Evolutionary conservation across 805 yeast species (phyloP).

Genomic region (Teunomyces tritomae): DNA sequence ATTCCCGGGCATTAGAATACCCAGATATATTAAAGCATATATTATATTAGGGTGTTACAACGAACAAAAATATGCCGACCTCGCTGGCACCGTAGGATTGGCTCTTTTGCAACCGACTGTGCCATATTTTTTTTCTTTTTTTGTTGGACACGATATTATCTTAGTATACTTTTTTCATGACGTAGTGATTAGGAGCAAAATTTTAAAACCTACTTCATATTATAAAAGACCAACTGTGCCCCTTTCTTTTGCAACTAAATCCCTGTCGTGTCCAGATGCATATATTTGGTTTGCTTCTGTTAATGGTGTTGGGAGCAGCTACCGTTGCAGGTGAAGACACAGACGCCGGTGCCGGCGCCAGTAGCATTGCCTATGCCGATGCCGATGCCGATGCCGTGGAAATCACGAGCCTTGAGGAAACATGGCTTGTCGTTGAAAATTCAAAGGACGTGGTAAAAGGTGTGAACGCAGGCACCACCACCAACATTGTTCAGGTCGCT

Average conservation of each 20-base stretch:
- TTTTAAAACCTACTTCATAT: not conserved
- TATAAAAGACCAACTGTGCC: too few species aligned
- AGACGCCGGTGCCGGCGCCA: not conserved
- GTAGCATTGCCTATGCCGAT: too few species aligned
- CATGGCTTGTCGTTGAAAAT: not conserved
- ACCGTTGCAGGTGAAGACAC: not conserved
- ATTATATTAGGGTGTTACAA: too few species aligned
- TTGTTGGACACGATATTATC: not conserved
- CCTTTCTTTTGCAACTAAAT: too few species aligned
- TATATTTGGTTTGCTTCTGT: not conserved
- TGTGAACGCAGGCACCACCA: not conserved
- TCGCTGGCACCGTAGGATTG: too few species aligned
- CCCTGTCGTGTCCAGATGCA: not conserved
- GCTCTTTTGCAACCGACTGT: too few species aligned
- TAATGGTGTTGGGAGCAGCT: not conserved
- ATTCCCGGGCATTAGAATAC: too few species aligned
- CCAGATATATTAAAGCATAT: too few species aligned
- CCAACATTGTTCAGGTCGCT: not conserved
- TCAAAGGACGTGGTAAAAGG: not conserved
- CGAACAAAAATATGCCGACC: too few species aligned
- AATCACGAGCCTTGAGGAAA: too few species aligned
- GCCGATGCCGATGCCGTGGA: not conserved
- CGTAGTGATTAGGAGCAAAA: not conserved
- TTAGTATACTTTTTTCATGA: not conserved
- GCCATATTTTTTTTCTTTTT: not conserved